Conservation (phyloP, 495 filamentous ascomycete genomes). For the Neurospora sp. region DNA sequence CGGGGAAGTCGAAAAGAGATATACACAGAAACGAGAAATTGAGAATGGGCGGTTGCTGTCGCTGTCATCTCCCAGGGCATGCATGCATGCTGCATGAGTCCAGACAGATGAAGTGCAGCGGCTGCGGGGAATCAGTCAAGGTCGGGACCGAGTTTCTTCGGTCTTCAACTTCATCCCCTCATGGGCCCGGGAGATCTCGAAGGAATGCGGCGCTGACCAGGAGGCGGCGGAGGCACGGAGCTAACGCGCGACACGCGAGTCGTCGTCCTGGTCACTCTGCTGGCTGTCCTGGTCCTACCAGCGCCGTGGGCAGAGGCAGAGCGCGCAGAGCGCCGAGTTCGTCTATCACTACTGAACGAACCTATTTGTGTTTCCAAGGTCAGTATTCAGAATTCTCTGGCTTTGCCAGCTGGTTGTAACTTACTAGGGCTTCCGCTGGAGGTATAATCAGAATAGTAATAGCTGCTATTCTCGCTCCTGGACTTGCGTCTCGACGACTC, state of each 20-base stretch:
- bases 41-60: not conserved
- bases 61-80: not conserved
- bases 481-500: slow-evolving; percentile 32
- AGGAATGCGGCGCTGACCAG: not conserved
- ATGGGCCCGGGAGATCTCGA: slow-evolving; percentile 10
- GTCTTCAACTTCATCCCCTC: not conserved
- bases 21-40: slow-evolving; percentile 4
- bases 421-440: slow-evolving; percentile 39
- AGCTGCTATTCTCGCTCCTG: slow-evolving; percentile 39
- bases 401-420: slow-evolving; percentile 12
- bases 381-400: not conserved
- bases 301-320: not conserved
- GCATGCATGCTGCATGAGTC: not conserved
- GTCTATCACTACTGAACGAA: slow-evolving; percentile 27
- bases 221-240: slow-evolving; percentile 8
- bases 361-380: slow-evolving; percentile 18
- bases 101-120: not conserved
- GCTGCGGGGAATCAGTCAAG: not conserved
- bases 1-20: not conserved
- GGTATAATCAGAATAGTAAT: slow-evolving; percentile 38
- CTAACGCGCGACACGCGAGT: slow-evolving; percentile 20
- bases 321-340: slow-evolving; percentile 18
- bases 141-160: not conserved
- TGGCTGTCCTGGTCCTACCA: slow-evolving; percentile 11
- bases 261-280: slow-evolving; percentile 21